These are phyloP conservation scores for Penicillium paxilli DNA, from an alignment of 495 filamentous ascomycete species.

Conservation along the genomic window DNA sequence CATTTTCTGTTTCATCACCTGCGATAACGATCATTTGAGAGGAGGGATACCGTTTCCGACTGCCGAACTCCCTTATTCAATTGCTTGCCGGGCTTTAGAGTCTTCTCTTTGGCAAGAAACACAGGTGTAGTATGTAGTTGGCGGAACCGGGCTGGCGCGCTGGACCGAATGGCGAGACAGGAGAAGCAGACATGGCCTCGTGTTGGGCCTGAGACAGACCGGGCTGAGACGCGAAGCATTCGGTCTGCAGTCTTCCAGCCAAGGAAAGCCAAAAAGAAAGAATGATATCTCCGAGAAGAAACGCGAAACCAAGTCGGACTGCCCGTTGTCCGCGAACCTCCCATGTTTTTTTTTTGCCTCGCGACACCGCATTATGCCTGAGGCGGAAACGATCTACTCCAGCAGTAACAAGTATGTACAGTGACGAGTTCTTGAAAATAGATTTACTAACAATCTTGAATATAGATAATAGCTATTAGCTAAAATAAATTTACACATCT, in stretches of 20 bases:
- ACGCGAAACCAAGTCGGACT: neutral
- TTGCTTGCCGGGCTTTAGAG: neutral
- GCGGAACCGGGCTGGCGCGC: constrained; percentile 24
- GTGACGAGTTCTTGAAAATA: neutral
- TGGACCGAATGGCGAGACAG: constrained; percentile 32
- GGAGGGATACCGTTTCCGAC: neutral
- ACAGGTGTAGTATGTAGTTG: constrained; percentile 27
- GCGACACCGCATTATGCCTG: constrained; percentile 15
- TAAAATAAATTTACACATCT: too few relatives aligned
- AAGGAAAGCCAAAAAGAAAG: constrained; percentile 1
- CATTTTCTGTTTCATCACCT: neutral
- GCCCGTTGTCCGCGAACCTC: neutral
- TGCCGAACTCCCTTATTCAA: neutral
- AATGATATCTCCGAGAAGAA: neutral
- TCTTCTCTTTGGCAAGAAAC: constrained; percentile 7
- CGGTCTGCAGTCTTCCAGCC: constrained; percentile 13
- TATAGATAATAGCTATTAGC: too few relatives aligned
- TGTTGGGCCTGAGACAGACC: constrained; percentile 43
- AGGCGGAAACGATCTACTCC: too few relatives aligned
- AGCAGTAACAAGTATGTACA: neutral
- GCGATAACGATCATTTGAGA: too few relatives aligned
- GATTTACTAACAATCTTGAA: too few relatives aligned
- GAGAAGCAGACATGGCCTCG: constrained; percentile 39
- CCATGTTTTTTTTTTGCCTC: constrained; percentile 27
- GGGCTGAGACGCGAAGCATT: constrained; percentile 43